Evolutionary conservation across 768 basidiomycete species (phyloP), one percentile per base, ranked within the genome.

Genomic region (Chalciporus pseudorubinellus): DNA sequence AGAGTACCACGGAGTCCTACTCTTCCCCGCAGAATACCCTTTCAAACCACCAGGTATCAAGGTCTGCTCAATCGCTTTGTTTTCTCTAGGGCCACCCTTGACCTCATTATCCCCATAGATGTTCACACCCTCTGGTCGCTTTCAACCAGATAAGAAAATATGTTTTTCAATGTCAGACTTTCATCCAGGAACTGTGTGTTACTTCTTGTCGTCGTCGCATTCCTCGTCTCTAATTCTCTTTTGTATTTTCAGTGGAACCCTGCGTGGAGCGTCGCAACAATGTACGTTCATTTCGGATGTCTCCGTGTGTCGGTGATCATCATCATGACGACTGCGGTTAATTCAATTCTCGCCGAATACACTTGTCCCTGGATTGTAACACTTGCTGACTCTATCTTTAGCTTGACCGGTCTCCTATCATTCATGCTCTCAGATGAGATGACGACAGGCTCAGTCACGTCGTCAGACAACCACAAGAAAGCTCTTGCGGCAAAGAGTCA

Each of bases 111-210:
- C 34, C n/a, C 39, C 52, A 19, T 60, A 94, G 92, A 92, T 94
- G 90, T 80, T 85, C 60, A 94, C 92, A 13, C 92, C 92, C 0
- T 91, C 89, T 6, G 92, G 92, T 18, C 83, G 92, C 52, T 95
- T 95, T 71, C 83, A 89, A 58, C 89, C 90, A 19, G 90, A 92
- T 76, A 85, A 84, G 74, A 97, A 94, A 79, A 97, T 98, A 49
- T 98, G 95, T 67, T 95, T 97, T 73, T 95, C 92, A 20, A 97
- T 98, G 93, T 93, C 92, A 4, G 92, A 94, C 69, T 94, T 92
- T 64, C 92, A 94, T 63, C 91, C 92, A 0, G 91, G 90, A 55
- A 81, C 89, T 12, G 90, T 92, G 59, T 67, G 88, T 80, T 5
- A 10, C 33, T n/a, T 33, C 43, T 39, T 33, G 22, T 24, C n/a